Percentiles rank a stretch among this genome's conserved stretches.
These are phyloP conservation scores for Neopestalotiopsis clavispora DNA, from an alignment of 2,329 filamentous ascomycete species.

Conservation along the genomic window DNA sequence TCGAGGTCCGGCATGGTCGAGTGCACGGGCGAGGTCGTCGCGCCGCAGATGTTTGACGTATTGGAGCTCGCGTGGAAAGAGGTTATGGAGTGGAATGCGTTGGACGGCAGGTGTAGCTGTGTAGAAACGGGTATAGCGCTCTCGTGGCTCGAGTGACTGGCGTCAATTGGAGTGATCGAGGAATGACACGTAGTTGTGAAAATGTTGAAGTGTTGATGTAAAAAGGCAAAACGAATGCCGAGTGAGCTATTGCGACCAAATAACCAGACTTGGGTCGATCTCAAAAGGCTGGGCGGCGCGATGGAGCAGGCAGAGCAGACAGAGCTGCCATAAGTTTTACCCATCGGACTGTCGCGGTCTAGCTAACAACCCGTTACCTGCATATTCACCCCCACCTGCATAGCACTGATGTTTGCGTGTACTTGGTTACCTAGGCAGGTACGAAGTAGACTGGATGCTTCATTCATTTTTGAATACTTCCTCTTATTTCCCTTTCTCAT, in stretches of 20 bases:
- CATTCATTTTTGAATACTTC: too few species aligned
- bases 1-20: conserved; percentile 29
- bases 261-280: neutral
- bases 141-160: too few species aligned
- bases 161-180: too few species aligned
- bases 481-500: too few species aligned
- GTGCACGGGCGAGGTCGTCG: neutral
- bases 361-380: conserved; percentile 1
- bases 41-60: neutral
- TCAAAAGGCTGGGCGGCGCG: neutral
- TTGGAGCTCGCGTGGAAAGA: neutral
- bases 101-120: too few species aligned
- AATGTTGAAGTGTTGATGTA: neutral
- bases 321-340: neutral
- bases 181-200: too few species aligned
- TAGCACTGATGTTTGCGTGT: too few species aligned
- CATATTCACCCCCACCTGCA: neutral
- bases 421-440: too few species aligned
- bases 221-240: neutral
- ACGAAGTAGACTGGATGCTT: too few species aligned
- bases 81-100: neutral
- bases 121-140: too few species aligned
- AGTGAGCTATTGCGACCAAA: neutral
- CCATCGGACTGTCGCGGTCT: neutral
- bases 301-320: neutral